Evolutionary conservation across 1,139 yeast genomes (phyloP), one percentile per base, ranked within the genome.

Genomic region (Meyerozyma athensensis): DNA sequence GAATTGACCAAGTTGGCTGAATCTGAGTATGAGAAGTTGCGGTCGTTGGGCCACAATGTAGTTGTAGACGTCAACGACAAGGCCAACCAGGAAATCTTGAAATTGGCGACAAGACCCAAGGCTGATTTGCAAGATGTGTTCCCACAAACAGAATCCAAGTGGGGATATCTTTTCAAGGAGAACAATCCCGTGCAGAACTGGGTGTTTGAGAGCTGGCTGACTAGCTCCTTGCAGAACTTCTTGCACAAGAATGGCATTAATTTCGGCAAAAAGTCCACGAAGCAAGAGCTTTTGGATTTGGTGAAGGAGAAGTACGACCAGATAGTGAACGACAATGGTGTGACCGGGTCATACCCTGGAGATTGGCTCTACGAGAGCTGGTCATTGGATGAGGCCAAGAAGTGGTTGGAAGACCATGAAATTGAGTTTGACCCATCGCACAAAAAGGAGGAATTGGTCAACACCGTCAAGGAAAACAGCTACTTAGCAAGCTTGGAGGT

Each of bases 161-260:
- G 47, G 48, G 43, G 43, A 26, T 46, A 42, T 28, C 38, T 46
- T 21, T 36, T 39, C 30, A 34, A 32, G 12, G 30, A 36, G 10
- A 19, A 30, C 19, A 37, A 41, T n/a, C 18, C 34, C 20, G 43
- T 53, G 18, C 43, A 47, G 26, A 52, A 51, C 36, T 62, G 81
- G 81, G 46, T 72, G 19, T 77, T 77, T 45, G 67, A 64, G 33
- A 63, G 77, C 14, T 77, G 82, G 83, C 49, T 71, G 5, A 48
- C 46, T 14, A 50, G 51, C 4, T 56, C 57, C 16, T 52, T 77
- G 45, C 55, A 59, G 40, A 51, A 51, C 28, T 61, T 69, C 33
- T 56, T 75, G 44, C 56, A 60, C 33, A 50, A 54, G 28, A 57
- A 67, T 44, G 54, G 58, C 28, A 49, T 71, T 34, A 54, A 56